Conservation (phyloP, 345 rosid species). For the Boechera retrofracta region DNA sequence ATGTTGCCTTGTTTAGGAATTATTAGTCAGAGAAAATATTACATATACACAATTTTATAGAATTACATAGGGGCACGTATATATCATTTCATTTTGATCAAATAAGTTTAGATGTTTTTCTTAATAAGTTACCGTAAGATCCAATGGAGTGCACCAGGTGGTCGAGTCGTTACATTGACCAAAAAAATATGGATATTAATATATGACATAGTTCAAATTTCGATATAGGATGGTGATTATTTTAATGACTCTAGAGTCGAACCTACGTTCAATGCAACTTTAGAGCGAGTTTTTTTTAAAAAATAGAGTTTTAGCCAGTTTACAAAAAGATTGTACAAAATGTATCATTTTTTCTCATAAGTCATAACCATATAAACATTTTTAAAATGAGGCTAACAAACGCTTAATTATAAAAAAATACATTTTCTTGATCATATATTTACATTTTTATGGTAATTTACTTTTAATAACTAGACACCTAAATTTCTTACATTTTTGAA, state of each 20-base stretch:
- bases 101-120: neutral
- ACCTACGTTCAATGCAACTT: slow-evolving; percentile 27
- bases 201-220: slow-evolving; percentile 13
- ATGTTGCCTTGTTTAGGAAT: slow-evolving; percentile 38
- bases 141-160: slow-evolving; percentile 25
- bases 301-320: neutral
- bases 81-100: slow-evolving; percentile 4
- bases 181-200: slow-evolving; percentile 9
- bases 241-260: slow-evolving; percentile 30
- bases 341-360: neutral
- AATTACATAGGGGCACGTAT: slow-evolving; percentile 9
- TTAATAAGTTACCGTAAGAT: slow-evolving; percentile 29
- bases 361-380: neutral
- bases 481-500: no score
- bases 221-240: slow-evolving; percentile 31
- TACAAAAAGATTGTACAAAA: neutral
- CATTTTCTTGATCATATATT: no score
- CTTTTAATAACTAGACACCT: no score
- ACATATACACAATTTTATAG: neutral
- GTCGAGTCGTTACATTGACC: slow-evolving; percentile 37
- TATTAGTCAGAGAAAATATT: slow-evolving; percentile 18
- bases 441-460: no score
- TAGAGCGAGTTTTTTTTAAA: slow-evolving; percentile 23
- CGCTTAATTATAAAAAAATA: no score
- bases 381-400: neutral